Evolutionary conservation across 768 basidiomycete species (phyloP).

Genomic region (Lactarius quietus): DNA sequence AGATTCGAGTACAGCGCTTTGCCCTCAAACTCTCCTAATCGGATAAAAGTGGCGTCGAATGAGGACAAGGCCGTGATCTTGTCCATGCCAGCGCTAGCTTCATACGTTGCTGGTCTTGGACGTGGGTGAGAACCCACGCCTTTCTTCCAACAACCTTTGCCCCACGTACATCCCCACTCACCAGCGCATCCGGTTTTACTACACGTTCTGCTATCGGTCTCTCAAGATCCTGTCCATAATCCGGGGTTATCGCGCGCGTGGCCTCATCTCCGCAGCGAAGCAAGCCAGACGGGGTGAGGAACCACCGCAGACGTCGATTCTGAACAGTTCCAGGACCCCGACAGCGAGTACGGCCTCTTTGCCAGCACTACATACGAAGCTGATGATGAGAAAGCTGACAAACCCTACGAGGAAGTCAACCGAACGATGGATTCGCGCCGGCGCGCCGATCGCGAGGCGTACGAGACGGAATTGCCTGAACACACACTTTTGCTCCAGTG

Average conservation of each 20-base stretch:
- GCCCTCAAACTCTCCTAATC: too few relatives aligned
- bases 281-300: constrained; percentile 87
- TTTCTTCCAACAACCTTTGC: too few relatives aligned
- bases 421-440: constrained; percentile 85
- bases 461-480: too few relatives aligned
- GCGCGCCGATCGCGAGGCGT: constrained; percentile 71
- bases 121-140: constrained; percentile 63
- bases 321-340: constrained; percentile 94
- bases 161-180: constrained; percentile 35
- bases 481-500: too few relatives aligned
- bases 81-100: constrained; percentile 93
- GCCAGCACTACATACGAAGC: constrained; percentile 95
- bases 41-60: constrained; percentile 40
- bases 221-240: constrained; percentile 90
- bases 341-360: constrained; percentile 95
- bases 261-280: constrained; percentile 48
- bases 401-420: constrained; percentile 92
- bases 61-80: constrained; percentile 85
- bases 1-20: too few relatives aligned
- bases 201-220: constrained; percentile 99
- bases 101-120: constrained; percentile 98
- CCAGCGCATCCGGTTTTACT: constrained; percentile 96
- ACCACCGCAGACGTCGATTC: constrained; percentile 79
- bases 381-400: constrained; percentile 97
- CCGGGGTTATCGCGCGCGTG: constrained; percentile 82